Evolutionary conservation across 2,329 filamentous ascomycete genomes (phyloP).

Genomic region (Trichophyton simii): DNA sequence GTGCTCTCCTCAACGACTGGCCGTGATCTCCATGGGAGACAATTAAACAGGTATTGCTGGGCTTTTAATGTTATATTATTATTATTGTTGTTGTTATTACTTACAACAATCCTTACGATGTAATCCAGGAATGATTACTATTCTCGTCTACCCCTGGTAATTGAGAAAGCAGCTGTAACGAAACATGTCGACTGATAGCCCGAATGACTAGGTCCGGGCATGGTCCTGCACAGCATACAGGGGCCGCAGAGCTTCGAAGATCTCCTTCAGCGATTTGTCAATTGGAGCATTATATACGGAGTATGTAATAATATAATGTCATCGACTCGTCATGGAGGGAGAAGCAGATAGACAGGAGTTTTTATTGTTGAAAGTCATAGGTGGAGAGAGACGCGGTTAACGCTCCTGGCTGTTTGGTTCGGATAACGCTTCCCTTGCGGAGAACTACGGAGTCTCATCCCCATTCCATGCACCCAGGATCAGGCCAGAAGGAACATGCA

Average conservation of each 20-base stretch:
- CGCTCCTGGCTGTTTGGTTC: not conserved
- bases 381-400: constrained; percentile 2
- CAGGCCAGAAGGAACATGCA: not conserved
- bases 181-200: not conserved
- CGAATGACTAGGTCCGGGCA: not conserved
- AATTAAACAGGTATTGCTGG: too few relatives aligned
- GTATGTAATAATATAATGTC: not conserved
- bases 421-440: not conserved
- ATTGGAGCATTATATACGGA: not conserved
- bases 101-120: too few relatives aligned
- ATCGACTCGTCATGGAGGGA: not conserved
- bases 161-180: not conserved
- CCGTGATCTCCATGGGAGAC: too few relatives aligned
- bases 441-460: not conserved
- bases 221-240: not conserved
- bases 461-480: not conserved
- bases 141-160: not conserved
- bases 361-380: not conserved
- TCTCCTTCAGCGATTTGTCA: not conserved
- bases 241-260: not conserved
- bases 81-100: too few relatives aligned
- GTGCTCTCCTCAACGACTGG: too few relatives aligned
- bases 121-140: not conserved
- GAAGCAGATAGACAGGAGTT: not conserved
- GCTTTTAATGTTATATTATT: too few relatives aligned